A percentile compares a stretch with the other conserved stretches of the same genome.
These are phyloP conservation scores for Mallotus japonicus DNA, from an alignment of 441 rosid genomes.

Conservation along the genomic window DNA sequence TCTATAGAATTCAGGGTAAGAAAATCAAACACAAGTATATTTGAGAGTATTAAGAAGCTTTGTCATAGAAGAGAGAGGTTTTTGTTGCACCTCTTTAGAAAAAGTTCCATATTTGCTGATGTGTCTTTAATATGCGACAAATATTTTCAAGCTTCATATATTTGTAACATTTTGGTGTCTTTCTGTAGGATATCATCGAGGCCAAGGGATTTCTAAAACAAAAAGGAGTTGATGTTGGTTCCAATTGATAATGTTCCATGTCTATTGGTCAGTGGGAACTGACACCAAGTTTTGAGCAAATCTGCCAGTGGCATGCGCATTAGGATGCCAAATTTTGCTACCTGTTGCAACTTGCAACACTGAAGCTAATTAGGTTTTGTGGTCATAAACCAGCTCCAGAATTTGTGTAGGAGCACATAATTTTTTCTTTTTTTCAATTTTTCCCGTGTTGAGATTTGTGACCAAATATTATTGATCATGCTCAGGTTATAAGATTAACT, in stretches of 20 bases:
- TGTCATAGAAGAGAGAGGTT: background rate
- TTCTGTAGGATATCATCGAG: slow-evolving; percentile 52
- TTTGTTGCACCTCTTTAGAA: background rate
- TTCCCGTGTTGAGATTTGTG: background rate
- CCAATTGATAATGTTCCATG: slow-evolving; percentile 27
- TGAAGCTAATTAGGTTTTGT: background rate
- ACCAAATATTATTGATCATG: background rate
- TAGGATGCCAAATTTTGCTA: background rate
- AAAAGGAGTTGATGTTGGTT: slow-evolving; percentile 63
- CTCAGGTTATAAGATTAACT: background rate
- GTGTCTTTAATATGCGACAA: background rate
- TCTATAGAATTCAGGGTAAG: background rate
- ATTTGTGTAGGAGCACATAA: background rate
- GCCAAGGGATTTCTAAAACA: slow-evolving; percentile 65
- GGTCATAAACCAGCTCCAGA: background rate
- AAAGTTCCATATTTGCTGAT: background rate
- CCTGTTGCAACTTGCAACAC: slow-evolving; percentile 1
- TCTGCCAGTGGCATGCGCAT: background rate
- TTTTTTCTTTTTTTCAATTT: background rate
- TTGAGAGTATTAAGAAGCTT: background rate
- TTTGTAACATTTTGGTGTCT: background rate
- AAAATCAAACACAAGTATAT: background rate
- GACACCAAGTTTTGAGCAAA: slow-evolving; percentile 1
- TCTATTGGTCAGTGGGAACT: background rate
- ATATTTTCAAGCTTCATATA: background rate